Percentiles rank a stretch among this genome's conserved stretches.
phyloP scores from a whole-genome alignment of 805 yeast species.

The Myxozyma neglecta region DNA sequence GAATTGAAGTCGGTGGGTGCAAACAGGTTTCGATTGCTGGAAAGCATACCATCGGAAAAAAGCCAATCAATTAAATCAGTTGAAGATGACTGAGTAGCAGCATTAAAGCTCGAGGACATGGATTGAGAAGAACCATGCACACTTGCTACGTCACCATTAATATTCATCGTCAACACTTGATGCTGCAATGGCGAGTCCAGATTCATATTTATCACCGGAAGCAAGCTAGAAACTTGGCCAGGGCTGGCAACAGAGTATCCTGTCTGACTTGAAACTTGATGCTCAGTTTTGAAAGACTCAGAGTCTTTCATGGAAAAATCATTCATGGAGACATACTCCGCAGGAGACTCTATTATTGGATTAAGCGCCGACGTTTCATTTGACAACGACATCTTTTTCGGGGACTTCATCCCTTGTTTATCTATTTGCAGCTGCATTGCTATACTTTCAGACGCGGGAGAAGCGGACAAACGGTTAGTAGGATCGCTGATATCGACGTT shows the following conservation, averaged over 20 bases:
- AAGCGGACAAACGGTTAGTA: background rate
- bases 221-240: background rate
- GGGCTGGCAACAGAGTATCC: background rate
- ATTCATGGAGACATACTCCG: background rate
- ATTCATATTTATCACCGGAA: background rate
- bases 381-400: background rate
- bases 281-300: background rate
- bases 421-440: background rate
- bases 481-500: background rate
- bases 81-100: constrained; percentile 2
- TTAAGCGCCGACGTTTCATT: background rate
- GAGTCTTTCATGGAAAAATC: background rate
- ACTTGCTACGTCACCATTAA: background rate
- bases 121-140: background rate
- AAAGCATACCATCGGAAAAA: constrained; percentile 40
- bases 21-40: constrained; percentile 35
- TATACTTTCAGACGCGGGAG: background rate
- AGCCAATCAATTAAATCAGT: constrained; percentile 42
- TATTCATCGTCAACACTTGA: background rate
- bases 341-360: background rate
- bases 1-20: constrained; percentile 34
- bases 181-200: background rate
- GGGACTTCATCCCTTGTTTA: background rate
- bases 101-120: background rate
- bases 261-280: background rate